A percentile compares a stretch with the other conserved stretches of the same genome.
phyloP scores from a whole-genome alignment of 176 grass and related monocot species.

The Cocos nucifera region DNA sequence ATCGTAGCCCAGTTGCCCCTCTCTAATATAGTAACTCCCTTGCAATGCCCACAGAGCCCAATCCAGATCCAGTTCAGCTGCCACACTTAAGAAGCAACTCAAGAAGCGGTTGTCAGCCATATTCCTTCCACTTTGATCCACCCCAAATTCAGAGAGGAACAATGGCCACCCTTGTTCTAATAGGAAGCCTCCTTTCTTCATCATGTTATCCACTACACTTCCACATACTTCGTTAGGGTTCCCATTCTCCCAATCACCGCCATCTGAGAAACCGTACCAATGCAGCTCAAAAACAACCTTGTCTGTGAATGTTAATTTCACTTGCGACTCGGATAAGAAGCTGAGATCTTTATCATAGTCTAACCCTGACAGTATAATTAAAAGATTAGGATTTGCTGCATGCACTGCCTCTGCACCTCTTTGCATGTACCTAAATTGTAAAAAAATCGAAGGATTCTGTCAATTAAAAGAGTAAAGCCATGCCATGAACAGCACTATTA shows the following conservation, averaged over 20 bases:
- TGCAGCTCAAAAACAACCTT: constrained; percentile 88
- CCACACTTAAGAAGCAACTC: constrained; percentile 67
- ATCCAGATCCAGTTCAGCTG: constrained; percentile 83
- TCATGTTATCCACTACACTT: constrained; percentile 36
- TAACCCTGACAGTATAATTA: constrained; percentile 74
- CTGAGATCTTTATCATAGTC: constrained; percentile 74
- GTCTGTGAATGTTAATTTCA: constrained; percentile 48
- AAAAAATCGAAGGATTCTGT: constrained; percentile 3
- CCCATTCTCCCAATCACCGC: constrained; percentile 48
- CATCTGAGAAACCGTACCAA: constrained; percentile 95
- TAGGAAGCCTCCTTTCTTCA: constrained; percentile 57
- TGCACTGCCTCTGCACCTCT: constrained; percentile 78
- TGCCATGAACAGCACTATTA: background rate
- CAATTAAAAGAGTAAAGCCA: background rate
- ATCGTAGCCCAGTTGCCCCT: constrained; percentile 62
- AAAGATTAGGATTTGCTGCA: constrained; percentile 56
- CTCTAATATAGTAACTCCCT: constrained; percentile 82
- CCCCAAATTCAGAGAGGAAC: constrained; percentile 91
- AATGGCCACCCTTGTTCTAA: constrained; percentile 69
- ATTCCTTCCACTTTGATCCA: constrained; percentile 71
- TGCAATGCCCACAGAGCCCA: constrained; percentile 95
- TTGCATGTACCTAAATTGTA: constrained; percentile 75
- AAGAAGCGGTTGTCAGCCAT: constrained; percentile 70
- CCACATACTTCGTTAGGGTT: constrained; percentile 73
- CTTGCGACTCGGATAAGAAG: constrained; percentile 46